Conservation (phyloP, 2,329 filamentous ascomycete species). For the Bipolaris victoriae region DNA sequence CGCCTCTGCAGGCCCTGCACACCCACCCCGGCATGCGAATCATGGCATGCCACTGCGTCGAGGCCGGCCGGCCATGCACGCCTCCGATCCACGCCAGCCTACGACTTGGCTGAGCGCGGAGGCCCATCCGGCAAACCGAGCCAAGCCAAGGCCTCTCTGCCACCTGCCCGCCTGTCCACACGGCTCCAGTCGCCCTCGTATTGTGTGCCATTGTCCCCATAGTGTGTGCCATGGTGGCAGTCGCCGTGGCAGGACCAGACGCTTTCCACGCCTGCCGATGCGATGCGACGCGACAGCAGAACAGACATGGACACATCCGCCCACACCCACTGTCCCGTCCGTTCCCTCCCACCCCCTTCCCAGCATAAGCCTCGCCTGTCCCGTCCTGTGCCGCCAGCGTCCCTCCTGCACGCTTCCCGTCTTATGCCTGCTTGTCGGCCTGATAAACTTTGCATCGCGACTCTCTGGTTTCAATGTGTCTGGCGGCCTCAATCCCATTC, state of each 20-base stretch:
- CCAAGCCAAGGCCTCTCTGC: slow-evolving; percentile 19
- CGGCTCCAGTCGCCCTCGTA: slow-evolving; percentile 27
- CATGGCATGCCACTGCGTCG: slow-evolving; percentile 28
- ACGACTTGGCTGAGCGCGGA: slow-evolving; percentile 19
- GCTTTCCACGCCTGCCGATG: slow-evolving; percentile 24
- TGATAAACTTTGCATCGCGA: slow-evolving; percentile 28
- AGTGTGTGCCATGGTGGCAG: background rate
- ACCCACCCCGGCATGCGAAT: slow-evolving; percentile 25
- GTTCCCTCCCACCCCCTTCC: slow-evolving; percentile 11
- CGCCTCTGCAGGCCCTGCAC: slow-evolving; percentile 24
- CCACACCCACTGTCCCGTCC: slow-evolving; percentile 13
- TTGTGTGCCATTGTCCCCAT: background rate
- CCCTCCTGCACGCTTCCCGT: slow-evolving; percentile 16
- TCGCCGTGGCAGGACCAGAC: background rate
- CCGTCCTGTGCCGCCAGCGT: slow-evolving; percentile 1
- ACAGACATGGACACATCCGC: background rate
- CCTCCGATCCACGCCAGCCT: slow-evolving; percentile 21
- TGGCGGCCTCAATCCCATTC: slow-evolving; percentile 26
- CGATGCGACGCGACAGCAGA: background rate
- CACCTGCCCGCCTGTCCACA: slow-evolving; percentile 25
- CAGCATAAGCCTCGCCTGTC: background rate
- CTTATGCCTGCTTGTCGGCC: slow-evolving; percentile 20
- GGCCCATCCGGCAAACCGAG: slow-evolving; percentile 27
- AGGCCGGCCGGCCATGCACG: slow-evolving; percentile 28
- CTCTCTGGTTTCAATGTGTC: slow-evolving; percentile 8